phyloP scores from a whole-genome alignment of 2,329 filamentous ascomycete species.

The Rasamsonia emersonii region DNA sequence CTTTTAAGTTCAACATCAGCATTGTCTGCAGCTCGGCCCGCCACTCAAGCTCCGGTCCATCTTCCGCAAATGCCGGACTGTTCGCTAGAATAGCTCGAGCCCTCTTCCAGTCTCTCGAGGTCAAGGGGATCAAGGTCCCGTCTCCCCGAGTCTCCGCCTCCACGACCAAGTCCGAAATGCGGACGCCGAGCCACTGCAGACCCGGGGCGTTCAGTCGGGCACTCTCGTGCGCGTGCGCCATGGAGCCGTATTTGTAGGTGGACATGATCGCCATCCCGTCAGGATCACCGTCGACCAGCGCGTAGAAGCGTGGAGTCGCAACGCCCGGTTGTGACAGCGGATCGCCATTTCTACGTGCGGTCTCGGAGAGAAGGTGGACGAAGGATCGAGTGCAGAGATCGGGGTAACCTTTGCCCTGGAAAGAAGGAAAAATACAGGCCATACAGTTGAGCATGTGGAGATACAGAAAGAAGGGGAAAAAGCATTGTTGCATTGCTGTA shows the following conservation, averaged over 20 bases:
- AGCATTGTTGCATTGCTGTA: background rate
- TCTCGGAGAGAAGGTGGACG: constrained; percentile 37
- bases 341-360: constrained; percentile 13
- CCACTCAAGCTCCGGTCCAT: constrained; percentile 38
- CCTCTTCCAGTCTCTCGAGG: constrained; percentile 46
- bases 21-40: constrained; percentile 50
- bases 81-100: constrained; percentile 45
- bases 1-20: constrained; percentile 55
- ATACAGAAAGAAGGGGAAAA: background rate
- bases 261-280: constrained; percentile 56
- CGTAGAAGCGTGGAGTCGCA: constrained; percentile 41
- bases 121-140: constrained; percentile 38
- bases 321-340: constrained; percentile 11
- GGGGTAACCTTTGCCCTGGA: constrained; percentile 56
- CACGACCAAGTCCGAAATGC: constrained; percentile 27
- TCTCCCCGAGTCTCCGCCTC: constrained; percentile 18
- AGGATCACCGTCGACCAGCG: constrained; percentile 53
- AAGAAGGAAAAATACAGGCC: background rate
- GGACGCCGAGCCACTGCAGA: constrained; percentile 53
- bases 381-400: constrained; percentile 51
- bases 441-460: no score
- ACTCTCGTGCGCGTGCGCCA: constrained; percentile 47
- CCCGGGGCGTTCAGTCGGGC: constrained; percentile 36
- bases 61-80: constrained; percentile 33
- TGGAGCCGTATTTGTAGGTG: constrained; percentile 55